Conservation (phyloP, 805 yeast genomes). For the Wickerhamomyces hampshirensis region DNA sequence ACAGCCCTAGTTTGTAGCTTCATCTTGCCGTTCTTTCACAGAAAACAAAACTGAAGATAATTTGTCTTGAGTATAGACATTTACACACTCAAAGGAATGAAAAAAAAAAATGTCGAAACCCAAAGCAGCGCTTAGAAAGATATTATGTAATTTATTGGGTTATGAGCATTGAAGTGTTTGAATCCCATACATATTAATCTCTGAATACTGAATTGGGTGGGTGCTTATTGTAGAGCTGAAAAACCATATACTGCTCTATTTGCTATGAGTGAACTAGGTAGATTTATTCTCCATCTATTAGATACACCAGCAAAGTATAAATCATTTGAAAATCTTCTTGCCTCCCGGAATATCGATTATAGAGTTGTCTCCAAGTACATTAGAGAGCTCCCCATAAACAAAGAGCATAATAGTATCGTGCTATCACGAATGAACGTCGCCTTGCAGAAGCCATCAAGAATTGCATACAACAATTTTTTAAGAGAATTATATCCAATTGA, state of each 20-base stretch:
- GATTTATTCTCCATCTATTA: not conserved
- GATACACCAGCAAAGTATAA: not conserved
- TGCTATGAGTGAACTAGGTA: not conserved
- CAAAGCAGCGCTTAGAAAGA: too few relatives aligned
- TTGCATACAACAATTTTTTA: constrained; percentile 19
- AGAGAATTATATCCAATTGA: constrained; percentile 15
- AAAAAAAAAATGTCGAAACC: too few relatives aligned
- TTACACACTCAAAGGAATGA: too few relatives aligned
- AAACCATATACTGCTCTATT: too few relatives aligned
- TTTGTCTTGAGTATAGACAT: too few relatives aligned
- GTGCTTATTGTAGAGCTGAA: too few relatives aligned
- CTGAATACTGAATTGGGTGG: too few relatives aligned
- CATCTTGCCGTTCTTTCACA: too few relatives aligned
- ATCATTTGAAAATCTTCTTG: not conserved
- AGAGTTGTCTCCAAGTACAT: not conserved
- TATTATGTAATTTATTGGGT: too few relatives aligned
- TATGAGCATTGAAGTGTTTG: too few relatives aligned
- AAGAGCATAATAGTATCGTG: constrained; percentile 1
- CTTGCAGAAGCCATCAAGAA: constrained; percentile 8
- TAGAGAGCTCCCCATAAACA: constrained; percentile 8
- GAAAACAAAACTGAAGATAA: too few relatives aligned
- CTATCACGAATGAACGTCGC: constrained; percentile 5
- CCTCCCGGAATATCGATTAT: not conserved
- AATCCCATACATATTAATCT: too few relatives aligned
- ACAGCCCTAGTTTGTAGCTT: constrained; percentile 75